Percentiles rank a stretch among this genome's conserved stretches.
Evolutionary conservation across 2,329 filamentous ascomycete species (phyloP).

Genomic region (Alternaria sp.): DNA sequence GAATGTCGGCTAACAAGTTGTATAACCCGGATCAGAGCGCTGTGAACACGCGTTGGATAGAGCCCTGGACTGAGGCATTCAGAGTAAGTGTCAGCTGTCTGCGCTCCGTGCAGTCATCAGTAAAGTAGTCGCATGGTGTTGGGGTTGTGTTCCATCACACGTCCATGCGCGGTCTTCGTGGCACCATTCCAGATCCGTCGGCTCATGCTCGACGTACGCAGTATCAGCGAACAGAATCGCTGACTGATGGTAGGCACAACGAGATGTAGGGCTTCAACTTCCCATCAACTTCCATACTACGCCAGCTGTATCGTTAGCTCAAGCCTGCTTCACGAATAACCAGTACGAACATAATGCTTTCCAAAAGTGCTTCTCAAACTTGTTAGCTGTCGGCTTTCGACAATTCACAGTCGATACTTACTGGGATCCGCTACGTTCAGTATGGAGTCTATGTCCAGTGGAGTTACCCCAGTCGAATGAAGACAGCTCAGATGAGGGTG

Average conservation of each 20-base stretch:
- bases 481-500: constrained; percentile 1
- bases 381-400: constrained; percentile 65
- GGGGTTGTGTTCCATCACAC: neutral
- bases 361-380: constrained; percentile 66
- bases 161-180: neutral
- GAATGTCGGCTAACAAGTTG: constrained; percentile 35
- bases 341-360: constrained; percentile 61
- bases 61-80: constrained; percentile 42
- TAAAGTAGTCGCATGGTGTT: neutral
- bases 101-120: neutral
- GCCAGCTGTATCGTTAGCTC: constrained; percentile 62
- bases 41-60: constrained; percentile 30
- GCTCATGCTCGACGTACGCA: neutral
- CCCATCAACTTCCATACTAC: constrained; percentile 68
- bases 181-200: neutral
- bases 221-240: neutral
- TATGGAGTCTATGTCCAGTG: constrained; percentile 69
- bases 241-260: constrained; percentile 59
- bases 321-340: constrained; percentile 64
- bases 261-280: constrained; percentile 65
- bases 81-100: constrained; percentile 29
- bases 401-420: constrained; percentile 67
- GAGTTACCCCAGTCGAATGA: constrained; percentile 50
- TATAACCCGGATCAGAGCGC: constrained; percentile 41
- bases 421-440: constrained; percentile 62